phyloP scores from a whole-genome alignment of 2,329 filamentous ascomycete genomes.

The Verticillium dahliae region DNA sequence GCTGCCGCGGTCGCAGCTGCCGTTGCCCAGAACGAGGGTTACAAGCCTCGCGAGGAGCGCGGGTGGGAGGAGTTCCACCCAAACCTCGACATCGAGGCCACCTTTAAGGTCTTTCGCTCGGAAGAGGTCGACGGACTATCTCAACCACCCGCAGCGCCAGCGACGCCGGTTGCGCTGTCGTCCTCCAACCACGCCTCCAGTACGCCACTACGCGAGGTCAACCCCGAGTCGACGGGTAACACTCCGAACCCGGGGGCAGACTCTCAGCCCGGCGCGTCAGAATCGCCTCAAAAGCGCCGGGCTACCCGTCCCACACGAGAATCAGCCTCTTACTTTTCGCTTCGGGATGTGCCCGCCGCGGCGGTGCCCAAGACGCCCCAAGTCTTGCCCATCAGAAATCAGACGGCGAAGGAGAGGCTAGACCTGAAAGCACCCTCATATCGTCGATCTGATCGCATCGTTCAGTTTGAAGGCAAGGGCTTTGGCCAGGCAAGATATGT shows the following conservation, averaged over 20 bases:
- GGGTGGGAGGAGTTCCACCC: constrained; percentile 98
- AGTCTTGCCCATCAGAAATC: constrained; percentile 69
- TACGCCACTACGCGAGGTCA: constrained; percentile 40
- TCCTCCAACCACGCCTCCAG: constrained; percentile 27
- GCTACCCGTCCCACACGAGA: constrained; percentile 43
- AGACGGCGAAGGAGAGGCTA: constrained; percentile 73
- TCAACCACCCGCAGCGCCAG: constrained; percentile 27
- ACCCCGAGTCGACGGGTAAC: constrained; percentile 34
- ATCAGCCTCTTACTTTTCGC: constrained; percentile 45
- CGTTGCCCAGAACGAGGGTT: constrained; percentile 86
- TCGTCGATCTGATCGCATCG: constrained; percentile 71
- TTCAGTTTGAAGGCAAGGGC: constrained; percentile 76
- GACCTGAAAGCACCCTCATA: constrained; percentile 72
- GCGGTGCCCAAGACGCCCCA: constrained; percentile 50
- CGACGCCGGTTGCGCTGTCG: constrained; percentile 21
- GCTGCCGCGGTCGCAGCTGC: constrained; percentile 85
- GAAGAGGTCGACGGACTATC: constrained; percentile 77
- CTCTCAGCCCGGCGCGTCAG: constrained; percentile 22
- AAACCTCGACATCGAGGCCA: constrained; percentile 81
- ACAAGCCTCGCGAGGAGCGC: constrained; percentile 93
- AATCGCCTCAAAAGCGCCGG: constrained; percentile 34
- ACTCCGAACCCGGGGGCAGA: constrained; percentile 27
- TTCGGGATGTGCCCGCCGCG: constrained; percentile 29
- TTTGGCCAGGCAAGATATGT: constrained; percentile 86
- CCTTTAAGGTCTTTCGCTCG: constrained; percentile 71